Evolutionary conservation across 2,329 filamentous ascomycete species (phyloP), one percentile per base, ranked within the genome.

Genomic region (Aspergillus ibericus): DNA sequence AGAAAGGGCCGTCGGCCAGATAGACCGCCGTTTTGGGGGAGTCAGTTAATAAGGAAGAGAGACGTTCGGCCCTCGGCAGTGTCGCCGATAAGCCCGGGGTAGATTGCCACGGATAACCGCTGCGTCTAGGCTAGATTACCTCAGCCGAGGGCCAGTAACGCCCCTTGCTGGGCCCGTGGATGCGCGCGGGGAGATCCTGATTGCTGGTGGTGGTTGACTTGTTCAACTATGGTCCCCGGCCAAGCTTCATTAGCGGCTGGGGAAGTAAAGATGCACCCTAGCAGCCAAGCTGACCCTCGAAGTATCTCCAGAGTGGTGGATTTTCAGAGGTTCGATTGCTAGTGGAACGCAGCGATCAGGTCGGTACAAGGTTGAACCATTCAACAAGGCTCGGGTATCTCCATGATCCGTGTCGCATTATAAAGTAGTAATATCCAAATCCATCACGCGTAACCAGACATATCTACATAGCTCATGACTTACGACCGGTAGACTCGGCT

Each of bases 61-160:
- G 29, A 10, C 8, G 22, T 32, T 58, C 55, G 55, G 55, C 49
- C 55, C 55, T 58, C 55, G 55, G 55, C 40, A 29, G 34, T 32
- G 32, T 13, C 15, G 49, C 15, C n/a, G 55, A 58, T 38, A 53
- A 47, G 38, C 38, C 38, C 18, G 38, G 7, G 7, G 6, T 8
- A 10, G 29, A 32, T 32, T 32, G 29, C 29, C 29, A 32, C 29
- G 29, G 29, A 32, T 32, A 32, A 32, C 29, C 29, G 29, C 29
- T 32, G 29, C 8, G 4, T 1, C 9, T 9, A 9, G 29, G 29
- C 29, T 10, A 9, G 29, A 32, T 32, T 32, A 32, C 29, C 29
- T 32, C 29, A 32, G 29, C 29, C 29, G 29, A 32, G 29, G 29
- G 29, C 29, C 29, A 32, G 2, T 25, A 5, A 25, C 22, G 22